Base-by-base conservation (phyloP, 1,139 yeast species). In the Candida sanyaensis region DNA sequence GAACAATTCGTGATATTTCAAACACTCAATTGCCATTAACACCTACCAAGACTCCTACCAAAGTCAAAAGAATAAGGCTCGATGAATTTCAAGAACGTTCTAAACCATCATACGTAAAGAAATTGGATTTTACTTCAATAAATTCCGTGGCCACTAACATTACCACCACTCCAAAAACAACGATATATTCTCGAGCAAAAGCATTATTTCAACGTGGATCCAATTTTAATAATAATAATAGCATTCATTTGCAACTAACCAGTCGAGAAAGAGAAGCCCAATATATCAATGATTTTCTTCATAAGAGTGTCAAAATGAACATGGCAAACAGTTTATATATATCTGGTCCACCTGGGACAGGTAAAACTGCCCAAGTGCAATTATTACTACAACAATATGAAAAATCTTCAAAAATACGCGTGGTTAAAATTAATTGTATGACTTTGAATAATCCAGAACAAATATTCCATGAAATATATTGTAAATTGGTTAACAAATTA, bases 261-360 rank as follows among this genome's bases (percentile, higher is more conserved):
- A 86, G 89, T 6, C 78, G 98, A 52, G 81, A 81, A 47, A 55
- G 53, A 1, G 97, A 92, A 62, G 84, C 86, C 4, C 51, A 55
- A 0, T 56, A 61, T 6, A 71, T 93, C 28, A 64, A 74, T 41
- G 52, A 64, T 1, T 86, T 84, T 57, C 57, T 92, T 11, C 53
- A 58, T 1, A 55, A 62, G 0, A 74, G 80, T 44, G 57, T 87
- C 3, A 49, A 59, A 1, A 54, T 64, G 1, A 62, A 66, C 24
- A 63, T 62, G n/a, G 78, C 84, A 42, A 81, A 82, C 39, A 87
- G 96, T 11, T 64, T 93, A 41, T 93, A 93, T 62, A 75, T 93
- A n/a, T 86, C 96, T n/a, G 99, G 99, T 0, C 96, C 97, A 1
- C 99, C 99, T 3, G 99, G 99, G 0, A 90, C 98, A 0, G 99